Base-by-base conservation (phyloP, 78 protist species). In the Trichosphaerium sp. region DNA sequence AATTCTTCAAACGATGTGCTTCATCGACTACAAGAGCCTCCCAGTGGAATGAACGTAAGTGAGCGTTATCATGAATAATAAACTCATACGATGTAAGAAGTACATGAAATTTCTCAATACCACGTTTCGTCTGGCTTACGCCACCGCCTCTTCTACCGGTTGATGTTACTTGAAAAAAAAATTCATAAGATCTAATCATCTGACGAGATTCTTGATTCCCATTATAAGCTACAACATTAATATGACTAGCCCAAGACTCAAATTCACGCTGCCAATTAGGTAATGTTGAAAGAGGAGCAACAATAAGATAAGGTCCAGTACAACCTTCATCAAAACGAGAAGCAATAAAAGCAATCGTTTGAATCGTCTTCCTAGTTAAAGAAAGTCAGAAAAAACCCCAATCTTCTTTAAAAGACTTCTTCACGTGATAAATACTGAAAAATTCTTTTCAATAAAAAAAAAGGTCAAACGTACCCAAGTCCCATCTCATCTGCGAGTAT, bases 1-100 rank as follows among this genome's bases (percentile, higher is more conserved):
- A 52, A 64, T 78, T 84, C 82, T 84, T 84, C 28, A 84, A 28
- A 25, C 89, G 89, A 48, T 83, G 89, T 32, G 83, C 89, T 62
- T 88, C 92, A 68, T 88, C 89, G 8, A 84, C 74, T 6, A 84
- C 47, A 12, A 75, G 14, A 29, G 57, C 37, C 38, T 28, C 34
- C 82, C 83, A 77, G 21, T 3, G 26, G 34, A 59, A 0, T 32
- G 4, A 23, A 18, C 32, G 43, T 18, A 78, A 21, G 42, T 42
- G n/a, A 54, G 42, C 52, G 52, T 62, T 70, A 49, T 74, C 73
- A 57, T 49, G 55, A 68, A 80, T 39, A 34, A 74, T 43, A 14
- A 77, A 73, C 51, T 87, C 89, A 56, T 85, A 87, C 32, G 87
- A 56, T 12, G 92, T 87, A 43, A 87, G 25, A 39, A 84, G 66